Evolutionary conservation across 768 basidiomycete species (phyloP), one percentile per base, ranked within the genome.

Genomic region (Lactifluus piperatus): DNA sequence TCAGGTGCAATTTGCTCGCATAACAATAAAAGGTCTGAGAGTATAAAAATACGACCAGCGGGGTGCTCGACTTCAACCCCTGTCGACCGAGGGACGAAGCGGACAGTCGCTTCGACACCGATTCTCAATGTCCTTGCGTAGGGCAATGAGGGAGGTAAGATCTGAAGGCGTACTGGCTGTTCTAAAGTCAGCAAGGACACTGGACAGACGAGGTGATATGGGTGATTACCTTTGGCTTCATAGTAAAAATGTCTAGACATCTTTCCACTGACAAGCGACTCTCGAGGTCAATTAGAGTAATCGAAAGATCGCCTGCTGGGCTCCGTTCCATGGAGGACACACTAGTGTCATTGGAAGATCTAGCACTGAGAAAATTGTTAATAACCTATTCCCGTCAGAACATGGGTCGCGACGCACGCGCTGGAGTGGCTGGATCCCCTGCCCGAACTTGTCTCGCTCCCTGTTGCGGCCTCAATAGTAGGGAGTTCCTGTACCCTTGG

Each of bases 221-320:
- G 72, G 22, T 18, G 34, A 32, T 62, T 62, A 92, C 95, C 82
- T 92, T 94, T 1, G 88, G 88, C 62, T 82, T 80, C 93, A 99
- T 95, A 1, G 91, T 91, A 71, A 99, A 99, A 46, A 99, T 85
- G 70, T 99, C 97, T 29, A 97, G 73, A 8, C 91, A 91, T 20
- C 81, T 77, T 30, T 86, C 81, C 1, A 91, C 86, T 29, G 84
- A 79, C 34, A 99, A 77, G 27, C 91, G 77, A 34, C 80, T 76
- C 69, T 98, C 95, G 16, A 99, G 79, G 64, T 94, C 90, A 27
- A 81, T 72, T 20, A 95, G 73, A 6, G 89, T 79, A 67, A 79
- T 79, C 13, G 75, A 71, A 59, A 81, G 69, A 1, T 79, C 79
- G 22, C 77, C 71, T n/a, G 76, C 75, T 20, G 84, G 82, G 29